phyloP scores from a whole-genome alignment of 164 flowering plant genomes.

The Cinnamomum chago region DNA sequence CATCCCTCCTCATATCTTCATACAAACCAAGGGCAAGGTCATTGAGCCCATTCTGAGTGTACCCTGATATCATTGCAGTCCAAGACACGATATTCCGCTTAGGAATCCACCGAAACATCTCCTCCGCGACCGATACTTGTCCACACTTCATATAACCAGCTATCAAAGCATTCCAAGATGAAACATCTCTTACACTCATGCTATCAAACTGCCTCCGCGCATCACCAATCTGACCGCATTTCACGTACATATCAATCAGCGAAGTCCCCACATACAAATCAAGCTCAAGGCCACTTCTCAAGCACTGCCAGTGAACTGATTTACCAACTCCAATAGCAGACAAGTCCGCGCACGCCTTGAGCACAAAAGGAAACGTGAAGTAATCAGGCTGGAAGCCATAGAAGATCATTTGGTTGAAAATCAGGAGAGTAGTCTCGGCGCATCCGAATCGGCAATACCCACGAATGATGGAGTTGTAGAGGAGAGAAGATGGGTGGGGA shows the following conservation, averaged over 20 bases:
- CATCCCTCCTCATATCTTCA: constrained; percentile 32
- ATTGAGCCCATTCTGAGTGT: constrained; percentile 47
- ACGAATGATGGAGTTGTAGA: constrained; percentile 45
- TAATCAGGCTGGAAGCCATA: constrained; percentile 30
- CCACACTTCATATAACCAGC: constrained; percentile 51
- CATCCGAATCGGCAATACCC: constrained; percentile 29
- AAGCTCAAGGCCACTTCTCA: constrained; percentile 33
- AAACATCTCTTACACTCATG: constrained; percentile 37
- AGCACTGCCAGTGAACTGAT: constrained; percentile 36
- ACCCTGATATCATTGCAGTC: constrained; percentile 62
- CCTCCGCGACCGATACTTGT: constrained; percentile 25
- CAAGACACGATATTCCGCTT: constrained; percentile 42
- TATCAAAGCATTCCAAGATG: constrained; percentile 55
- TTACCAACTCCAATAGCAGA: constrained; percentile 21
- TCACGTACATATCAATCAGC: constrained; percentile 49
- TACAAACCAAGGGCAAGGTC: constrained; percentile 39
- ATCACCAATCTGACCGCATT: constrained; percentile 32
- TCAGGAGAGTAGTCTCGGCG: constrained; percentile 13
- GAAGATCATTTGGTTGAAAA: constrained; percentile 26
- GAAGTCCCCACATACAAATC: constrained; percentile 55
- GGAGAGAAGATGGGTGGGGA: constrained; percentile 22
- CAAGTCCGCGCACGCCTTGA: constrained; percentile 39
- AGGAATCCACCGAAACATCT: constrained; percentile 32
- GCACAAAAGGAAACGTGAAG: constrained; percentile 53
- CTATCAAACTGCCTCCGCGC: constrained; percentile 37